Conservation (phyloP, 768 basidiomycete species). For the Rossbeevera mucosa region DNA sequence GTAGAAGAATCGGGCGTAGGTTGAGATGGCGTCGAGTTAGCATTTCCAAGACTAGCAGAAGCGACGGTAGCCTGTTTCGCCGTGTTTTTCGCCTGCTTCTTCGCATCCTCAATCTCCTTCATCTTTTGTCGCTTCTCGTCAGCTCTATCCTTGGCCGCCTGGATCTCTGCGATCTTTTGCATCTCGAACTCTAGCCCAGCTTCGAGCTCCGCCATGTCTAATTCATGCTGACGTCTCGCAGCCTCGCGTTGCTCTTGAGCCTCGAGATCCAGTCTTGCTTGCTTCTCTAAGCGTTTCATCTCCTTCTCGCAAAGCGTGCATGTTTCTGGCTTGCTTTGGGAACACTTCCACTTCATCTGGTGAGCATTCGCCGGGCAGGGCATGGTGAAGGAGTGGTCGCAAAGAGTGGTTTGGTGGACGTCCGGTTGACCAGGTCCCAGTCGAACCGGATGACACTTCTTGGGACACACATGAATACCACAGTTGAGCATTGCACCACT, state of each 20-base stretch:
- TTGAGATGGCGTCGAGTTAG: not conserved
- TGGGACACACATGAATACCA: conserved; percentile 50
- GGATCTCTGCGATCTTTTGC: conserved; percentile 7
- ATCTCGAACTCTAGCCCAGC: conserved; percentile 9
- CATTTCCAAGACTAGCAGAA: not conserved
- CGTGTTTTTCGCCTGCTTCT: conserved; percentile 1
- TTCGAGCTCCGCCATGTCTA: conserved; percentile 9
- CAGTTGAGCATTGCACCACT: conserved; percentile 51
- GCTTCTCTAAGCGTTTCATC: conserved; percentile 35
- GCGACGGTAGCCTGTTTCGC: not conserved
- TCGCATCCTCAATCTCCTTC: conserved; percentile 11
- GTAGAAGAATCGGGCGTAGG: not conserved
- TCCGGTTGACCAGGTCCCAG: conserved; percentile 43
- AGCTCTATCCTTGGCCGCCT: conserved; percentile 11
- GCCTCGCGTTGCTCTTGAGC: conserved; percentile 43
- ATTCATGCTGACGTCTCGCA: conserved; percentile 39
- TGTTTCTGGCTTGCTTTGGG: conserved; percentile 29
- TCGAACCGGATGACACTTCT: conserved; percentile 54
- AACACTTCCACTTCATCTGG: conserved; percentile 40
- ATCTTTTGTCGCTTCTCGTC: conserved; percentile 6
- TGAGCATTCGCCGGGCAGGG: conserved; percentile 46
- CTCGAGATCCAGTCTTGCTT: conserved; percentile 36
- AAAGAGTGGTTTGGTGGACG: conserved; percentile 33
- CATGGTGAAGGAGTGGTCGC: conserved; percentile 33
- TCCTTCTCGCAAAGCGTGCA: conserved; percentile 50